Base-by-base conservation (phyloP, 371 early-diverging fungal species). In the Mucor circinelloides region DNA sequence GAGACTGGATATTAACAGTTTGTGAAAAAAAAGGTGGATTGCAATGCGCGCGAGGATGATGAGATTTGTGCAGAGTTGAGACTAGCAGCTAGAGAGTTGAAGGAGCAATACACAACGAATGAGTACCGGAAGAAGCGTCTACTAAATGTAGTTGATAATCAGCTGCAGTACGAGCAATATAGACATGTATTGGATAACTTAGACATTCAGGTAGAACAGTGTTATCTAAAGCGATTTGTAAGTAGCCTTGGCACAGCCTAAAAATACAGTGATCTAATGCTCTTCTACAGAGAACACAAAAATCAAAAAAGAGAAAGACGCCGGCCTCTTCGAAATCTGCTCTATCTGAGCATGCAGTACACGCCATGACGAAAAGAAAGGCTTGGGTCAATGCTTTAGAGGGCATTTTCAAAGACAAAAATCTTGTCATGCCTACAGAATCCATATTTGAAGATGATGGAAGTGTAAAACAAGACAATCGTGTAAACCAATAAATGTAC, bases 121-220 rank as follows among this genome's bases (percentile, higher is more conserved):
- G 78, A 76, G 28, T 65, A 63, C 46, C 84, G 95, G 42, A 94
- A 93, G 63, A 85, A 85, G 34, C 75, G 80, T 15, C 76, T 97
- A 30, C 75, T 89, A 15, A 84, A 88, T 1, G 81, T 91, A 15
- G 94, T 93, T 9, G 84, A 87, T 58, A 85, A 88, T 57, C 90
- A 93, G 71, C 85, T 94, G 52, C 96, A 91, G 5, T 94, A 84
- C 77, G 95, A 97, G 68, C 94, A 97, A 77, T 96, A 94, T 76
- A 87, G 88, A 55, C 86, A 88, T 52, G 91, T 96, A 12, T 73
- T 97, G 73, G 95, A 96, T 66, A 95, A 91, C 57, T 75, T 94
- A 42, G 95, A 96, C 73, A 87, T 89, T 67, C 93, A 93, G 70
- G 91, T 96, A 17, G 96, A 95, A 70, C 89, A 90, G 67, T 88